These are phyloP conservation scores for Trichosporon sp. DNA, from an alignment of 1,284 basidiomycete species.

Conservation along the genomic window DNA sequence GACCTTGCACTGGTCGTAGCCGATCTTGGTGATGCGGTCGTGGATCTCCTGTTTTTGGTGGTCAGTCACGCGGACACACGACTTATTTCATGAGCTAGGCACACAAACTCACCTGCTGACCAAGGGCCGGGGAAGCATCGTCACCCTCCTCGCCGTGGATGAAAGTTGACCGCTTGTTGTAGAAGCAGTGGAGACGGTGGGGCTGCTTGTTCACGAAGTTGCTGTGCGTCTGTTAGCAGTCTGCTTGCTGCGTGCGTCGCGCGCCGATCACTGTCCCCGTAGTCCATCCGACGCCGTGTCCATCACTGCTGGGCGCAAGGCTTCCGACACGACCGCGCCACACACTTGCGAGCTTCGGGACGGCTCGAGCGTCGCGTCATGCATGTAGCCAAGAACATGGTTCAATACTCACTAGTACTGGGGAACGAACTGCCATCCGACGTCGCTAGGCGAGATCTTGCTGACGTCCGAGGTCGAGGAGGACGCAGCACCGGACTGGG, in stretches of 20 bases:
- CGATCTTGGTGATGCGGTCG: slow-evolving; percentile 86
- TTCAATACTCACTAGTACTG: slow-evolving; percentile 67
- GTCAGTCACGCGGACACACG: neutral
- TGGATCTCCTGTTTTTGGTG: slow-evolving; percentile 80
- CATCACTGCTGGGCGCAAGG: neutral
- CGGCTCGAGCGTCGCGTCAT: neutral
- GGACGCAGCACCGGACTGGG: slow-evolving; percentile 2
- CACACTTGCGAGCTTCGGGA: neutral
- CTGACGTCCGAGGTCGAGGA: slow-evolving; percentile 4
- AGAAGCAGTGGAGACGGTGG: slow-evolving; percentile 94
- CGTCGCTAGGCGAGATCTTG: slow-evolving; percentile 46
- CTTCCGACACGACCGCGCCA: neutral
- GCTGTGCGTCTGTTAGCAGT: slow-evolving; percentile 37
- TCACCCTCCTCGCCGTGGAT: slow-evolving; percentile 94
- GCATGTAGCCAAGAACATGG: neutral
- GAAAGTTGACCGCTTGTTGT: slow-evolving; percentile 95
- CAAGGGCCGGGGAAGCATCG: slow-evolving; percentile 74
- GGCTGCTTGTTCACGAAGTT: slow-evolving; percentile 98
- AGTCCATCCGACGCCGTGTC: neutral
- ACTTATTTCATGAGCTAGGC: neutral
- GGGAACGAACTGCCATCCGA: slow-evolving; percentile 95
- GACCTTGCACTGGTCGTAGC: slow-evolving; percentile 94
- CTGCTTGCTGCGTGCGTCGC: neutral
- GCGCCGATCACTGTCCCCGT: neutral
- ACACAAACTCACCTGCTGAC: slow-evolving; percentile 68